These are phyloP conservation scores for Pterocarpus macrocarpus DNA, from an alignment of 306 rosid species.

Conservation along the genomic window DNA sequence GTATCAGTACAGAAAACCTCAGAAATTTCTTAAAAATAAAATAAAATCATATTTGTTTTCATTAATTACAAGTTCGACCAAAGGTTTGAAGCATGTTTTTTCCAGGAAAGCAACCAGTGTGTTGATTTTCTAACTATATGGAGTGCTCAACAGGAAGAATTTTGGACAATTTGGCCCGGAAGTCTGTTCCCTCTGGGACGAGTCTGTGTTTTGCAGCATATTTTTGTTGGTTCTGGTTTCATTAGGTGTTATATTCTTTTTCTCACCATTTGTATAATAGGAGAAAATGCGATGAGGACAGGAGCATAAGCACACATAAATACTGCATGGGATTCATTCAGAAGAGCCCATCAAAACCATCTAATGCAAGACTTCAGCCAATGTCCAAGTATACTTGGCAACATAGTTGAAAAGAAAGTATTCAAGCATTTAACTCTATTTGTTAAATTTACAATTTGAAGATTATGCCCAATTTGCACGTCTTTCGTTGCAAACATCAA, in stretches of 20 bases:
- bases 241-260: neutral
- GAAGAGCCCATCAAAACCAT: neutral
- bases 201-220: neutral
- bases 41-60: constrained; percentile 5
- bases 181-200: neutral
- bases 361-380: neutral
- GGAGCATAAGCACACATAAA: constrained; percentile 13
- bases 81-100: constrained; percentile 15
- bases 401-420: neutral
- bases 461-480: neutral
- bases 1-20: neutral
- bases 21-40: constrained; percentile 9
- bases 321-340: constrained; percentile 4
- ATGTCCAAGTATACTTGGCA: neutral
- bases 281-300: neutral
- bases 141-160: neutral
- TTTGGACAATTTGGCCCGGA: neutral
- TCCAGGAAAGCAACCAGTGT: constrained; percentile 23
- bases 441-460: neutral
- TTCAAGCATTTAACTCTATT: neutral
- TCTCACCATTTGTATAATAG: constrained; percentile 1
- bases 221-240: constrained; percentile 10
- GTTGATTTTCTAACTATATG: constrained; percentile 19
- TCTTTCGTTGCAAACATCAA: neutral
- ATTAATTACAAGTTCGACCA: neutral